phyloP scores from a whole-genome alignment of 2,329 filamentous ascomycete genomes.

The Tolypocladium paradoxum region DNA sequence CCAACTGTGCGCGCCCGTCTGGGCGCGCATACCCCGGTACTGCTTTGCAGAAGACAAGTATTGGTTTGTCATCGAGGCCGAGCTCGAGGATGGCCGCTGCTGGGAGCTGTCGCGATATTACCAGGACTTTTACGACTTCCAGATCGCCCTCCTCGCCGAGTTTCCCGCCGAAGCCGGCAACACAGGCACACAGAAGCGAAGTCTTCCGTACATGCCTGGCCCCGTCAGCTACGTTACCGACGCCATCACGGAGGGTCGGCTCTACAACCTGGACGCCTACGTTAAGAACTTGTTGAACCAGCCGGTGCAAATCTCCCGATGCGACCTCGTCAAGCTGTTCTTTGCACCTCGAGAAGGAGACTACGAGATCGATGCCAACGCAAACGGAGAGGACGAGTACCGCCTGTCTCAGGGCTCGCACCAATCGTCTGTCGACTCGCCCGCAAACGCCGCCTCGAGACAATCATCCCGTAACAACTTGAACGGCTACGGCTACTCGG shows the following conservation, averaged over 20 bases:
- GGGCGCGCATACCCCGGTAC: constrained; percentile 81
- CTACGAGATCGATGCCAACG: constrained; percentile 76
- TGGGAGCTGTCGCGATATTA: constrained; percentile 95
- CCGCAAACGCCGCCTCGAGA: constrained; percentile 46
- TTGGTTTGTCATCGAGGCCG: constrained; percentile 93
- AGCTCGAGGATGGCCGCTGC: constrained; percentile 78
- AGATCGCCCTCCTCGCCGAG: constrained; percentile 84
- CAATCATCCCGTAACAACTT: constrained; percentile 57
- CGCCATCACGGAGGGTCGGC: constrained; percentile 83
- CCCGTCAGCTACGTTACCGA: constrained; percentile 98
- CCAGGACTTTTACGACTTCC: constrained; percentile 98
- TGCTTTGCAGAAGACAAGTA: constrained; percentile 97
- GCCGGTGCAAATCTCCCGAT: constrained; percentile 73
- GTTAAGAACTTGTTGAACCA: constrained; percentile 83
- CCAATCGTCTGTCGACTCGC: constrained; percentile 54
- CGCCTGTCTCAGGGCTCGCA: constrained; percentile 62
- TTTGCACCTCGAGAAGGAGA: constrained; percentile 86
- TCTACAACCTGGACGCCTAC: constrained; percentile 89
- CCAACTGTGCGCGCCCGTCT: constrained; percentile 62
- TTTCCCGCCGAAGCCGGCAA: constrained; percentile 92
- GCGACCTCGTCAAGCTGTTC: constrained; percentile 76
- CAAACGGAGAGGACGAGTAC: constrained; percentile 61
- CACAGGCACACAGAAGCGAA: constrained; percentile 65
- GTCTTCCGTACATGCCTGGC: constrained; percentile 92
- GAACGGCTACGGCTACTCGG: constrained; percentile 44